phyloP scores from a whole-genome alignment of 805 yeast genomes.

The Ascoidea asiatica region DNA sequence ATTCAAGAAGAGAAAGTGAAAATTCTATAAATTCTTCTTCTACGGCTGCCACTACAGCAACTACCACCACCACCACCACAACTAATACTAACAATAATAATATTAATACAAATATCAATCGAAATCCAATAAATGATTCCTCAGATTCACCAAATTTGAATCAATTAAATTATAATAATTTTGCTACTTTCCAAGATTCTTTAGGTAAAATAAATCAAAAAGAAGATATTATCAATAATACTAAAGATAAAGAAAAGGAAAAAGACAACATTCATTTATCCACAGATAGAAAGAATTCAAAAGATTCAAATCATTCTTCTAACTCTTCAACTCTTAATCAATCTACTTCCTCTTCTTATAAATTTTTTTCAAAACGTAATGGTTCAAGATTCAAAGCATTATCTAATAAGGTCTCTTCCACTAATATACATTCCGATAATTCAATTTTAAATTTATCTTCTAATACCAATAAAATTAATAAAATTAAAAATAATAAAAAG shows the following conservation, averaged over 20 bases:
- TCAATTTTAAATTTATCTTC: not conserved
- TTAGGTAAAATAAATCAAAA: too few species aligned
- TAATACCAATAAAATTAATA: not conserved
- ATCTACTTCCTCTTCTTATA: slow-evolving; percentile 3
- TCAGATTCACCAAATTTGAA: not conserved
- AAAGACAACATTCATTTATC: too few species aligned
- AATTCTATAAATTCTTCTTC: slow-evolving; percentile 4
- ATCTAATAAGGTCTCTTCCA: slow-evolving; percentile 3
- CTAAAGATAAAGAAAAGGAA: too few species aligned
- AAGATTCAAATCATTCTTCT: slow-evolving; percentile 18
- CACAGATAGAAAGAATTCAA: slow-evolving; percentile 3
- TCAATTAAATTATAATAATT: too few species aligned
- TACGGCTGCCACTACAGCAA: not conserved
- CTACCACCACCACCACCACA: slow-evolving; percentile 12
- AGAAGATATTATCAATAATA: too few species aligned
- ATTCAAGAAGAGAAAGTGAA: slow-evolving; percentile 1
- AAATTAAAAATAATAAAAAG: too few species aligned
- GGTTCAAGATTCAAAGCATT: slow-evolving; percentile 3
- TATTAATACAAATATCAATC: slow-evolving; percentile 2
- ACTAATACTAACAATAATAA: slow-evolving; percentile 1
- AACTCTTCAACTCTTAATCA: slow-evolving; percentile 15
- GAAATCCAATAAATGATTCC: too few species aligned
- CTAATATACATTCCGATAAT: not conserved
- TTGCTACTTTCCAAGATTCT: not conserved
- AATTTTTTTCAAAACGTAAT: slow-evolving; percentile 2